phyloP scores from a whole-genome alignment of 768 basidiomycete genomes.

The Leccinum obscurum region DNA sequence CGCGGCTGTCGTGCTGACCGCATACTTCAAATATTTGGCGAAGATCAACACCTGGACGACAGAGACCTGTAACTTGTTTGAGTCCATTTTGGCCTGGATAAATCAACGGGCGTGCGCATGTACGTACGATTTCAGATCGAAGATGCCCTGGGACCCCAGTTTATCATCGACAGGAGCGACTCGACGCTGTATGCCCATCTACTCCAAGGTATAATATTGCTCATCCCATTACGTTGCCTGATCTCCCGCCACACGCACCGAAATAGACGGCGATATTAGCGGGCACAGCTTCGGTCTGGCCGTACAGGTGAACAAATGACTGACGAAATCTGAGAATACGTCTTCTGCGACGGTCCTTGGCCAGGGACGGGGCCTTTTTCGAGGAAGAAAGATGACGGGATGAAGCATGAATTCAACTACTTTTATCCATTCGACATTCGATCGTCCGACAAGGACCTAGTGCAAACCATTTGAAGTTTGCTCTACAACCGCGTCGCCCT shows the following conservation, averaged over 20 bases:
- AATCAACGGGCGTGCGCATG: conserved; percentile 99
- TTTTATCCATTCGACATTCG: conserved; percentile 99
- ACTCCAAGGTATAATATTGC: conserved; percentile 68
- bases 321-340: conserved; percentile 96
- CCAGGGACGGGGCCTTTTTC: conserved; percentile 65
- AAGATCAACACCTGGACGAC: too few species aligned
- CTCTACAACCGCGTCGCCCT: conserved; percentile 95
- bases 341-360: conserved; percentile 79
- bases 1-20: conserved; percentile 4
- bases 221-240: background rate
- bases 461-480: conserved; percentile 92
- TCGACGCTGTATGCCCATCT: conserved; percentile 96
- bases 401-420: conserved; percentile 92
- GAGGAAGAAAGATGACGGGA: conserved; percentile 73
- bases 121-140: conserved; percentile 93
- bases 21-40: conserved; percentile 47
- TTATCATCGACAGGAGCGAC: conserved; percentile 53
- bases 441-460: conserved; percentile 96
- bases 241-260: conserved; percentile 5
- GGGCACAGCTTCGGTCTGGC: conserved; percentile 81
- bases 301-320: conserved; percentile 92
- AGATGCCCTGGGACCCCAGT: conserved; percentile 52
- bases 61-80: conserved; percentile 69
- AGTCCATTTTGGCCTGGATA: conserved; percentile 90
- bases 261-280: conserved; percentile 65